Percentiles rank a stretch among this genome's conserved stretches.
phyloP scores from a whole-genome alignment of 768 basidiomycete species.

The Kwoniella sp. region DNA sequence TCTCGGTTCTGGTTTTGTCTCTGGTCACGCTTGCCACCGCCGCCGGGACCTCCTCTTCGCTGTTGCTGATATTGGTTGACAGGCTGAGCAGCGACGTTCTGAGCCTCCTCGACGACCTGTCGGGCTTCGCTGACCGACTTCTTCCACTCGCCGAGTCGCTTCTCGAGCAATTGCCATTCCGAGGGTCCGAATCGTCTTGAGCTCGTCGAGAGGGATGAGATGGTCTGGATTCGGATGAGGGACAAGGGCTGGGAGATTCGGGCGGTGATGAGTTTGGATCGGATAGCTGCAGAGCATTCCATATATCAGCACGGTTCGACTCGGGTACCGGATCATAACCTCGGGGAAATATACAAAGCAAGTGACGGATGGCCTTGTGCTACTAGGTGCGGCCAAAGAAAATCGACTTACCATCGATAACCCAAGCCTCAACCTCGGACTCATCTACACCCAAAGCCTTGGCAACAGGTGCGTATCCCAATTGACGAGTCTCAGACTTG shows the following conservation, averaged over 20 bases:
- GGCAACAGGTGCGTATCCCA: slow-evolving; percentile 46
- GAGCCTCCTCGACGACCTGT: slow-evolving; percentile 48
- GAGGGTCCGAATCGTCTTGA: slow-evolving; percentile 38
- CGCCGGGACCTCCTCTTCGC: slow-evolving; percentile 3
- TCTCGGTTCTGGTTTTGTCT: slow-evolving; percentile 2
- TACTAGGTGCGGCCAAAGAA: too few species aligned
- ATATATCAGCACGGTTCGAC: background rate
- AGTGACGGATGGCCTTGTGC: too few species aligned
- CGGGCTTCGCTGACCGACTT: slow-evolving; percentile 46
- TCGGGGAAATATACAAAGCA: too few species aligned
- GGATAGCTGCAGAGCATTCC: slow-evolving; percentile 49
- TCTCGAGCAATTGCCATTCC: slow-evolving; percentile 52
- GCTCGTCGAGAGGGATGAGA: slow-evolving; percentile 33
- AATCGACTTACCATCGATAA: slow-evolving; percentile 54
- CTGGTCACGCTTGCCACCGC: background rate
- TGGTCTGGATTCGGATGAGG: slow-evolving; percentile 45
- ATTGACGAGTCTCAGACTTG: slow-evolving; percentile 29
- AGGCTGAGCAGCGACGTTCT: slow-evolving; percentile 37
- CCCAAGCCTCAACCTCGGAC: slow-evolving; percentile 53
- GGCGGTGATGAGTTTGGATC: slow-evolving; percentile 46
- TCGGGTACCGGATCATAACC: background rate
- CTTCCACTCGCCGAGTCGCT: slow-evolving; percentile 52
- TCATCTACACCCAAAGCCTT: slow-evolving; percentile 39
- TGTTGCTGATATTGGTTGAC: slow-evolving; percentile 2
- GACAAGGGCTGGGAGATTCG: slow-evolving; percentile 52